Evolutionary conservation across 495 filamentous ascomycete species (phyloP).

Genomic region (Letharia lupina): DNA sequence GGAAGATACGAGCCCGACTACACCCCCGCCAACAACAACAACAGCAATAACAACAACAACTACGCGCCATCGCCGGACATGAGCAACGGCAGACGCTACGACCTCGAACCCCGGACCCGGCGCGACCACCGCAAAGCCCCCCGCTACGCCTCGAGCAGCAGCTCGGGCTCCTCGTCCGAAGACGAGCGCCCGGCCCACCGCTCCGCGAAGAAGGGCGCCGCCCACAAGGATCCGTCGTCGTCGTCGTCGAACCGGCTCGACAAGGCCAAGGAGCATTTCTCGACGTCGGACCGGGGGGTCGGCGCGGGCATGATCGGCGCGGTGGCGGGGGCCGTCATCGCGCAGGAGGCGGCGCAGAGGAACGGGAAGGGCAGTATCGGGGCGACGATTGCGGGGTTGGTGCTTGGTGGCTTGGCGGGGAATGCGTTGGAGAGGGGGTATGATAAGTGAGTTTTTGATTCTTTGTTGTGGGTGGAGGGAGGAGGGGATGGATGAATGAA

Average conservation of each 20-base stretch:
- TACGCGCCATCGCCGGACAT: slow-evolving; percentile 2
- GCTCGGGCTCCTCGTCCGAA: background rate
- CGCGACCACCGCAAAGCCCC: background rate
- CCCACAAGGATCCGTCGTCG: background rate
- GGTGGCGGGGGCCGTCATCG: background rate
- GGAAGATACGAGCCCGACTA: background rate
- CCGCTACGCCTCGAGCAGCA: background rate
- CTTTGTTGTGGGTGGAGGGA: too few relatives aligned
- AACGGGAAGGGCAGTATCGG: slow-evolving; percentile 9
- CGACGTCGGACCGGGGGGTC: background rate
- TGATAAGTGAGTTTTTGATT: background rate
- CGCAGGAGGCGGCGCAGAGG: slow-evolving; percentile 8
- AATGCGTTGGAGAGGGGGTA: slow-evolving; percentile 9
- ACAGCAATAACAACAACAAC: background rate
- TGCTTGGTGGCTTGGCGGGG: slow-evolving; percentile 10
- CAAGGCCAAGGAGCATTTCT: background rate
- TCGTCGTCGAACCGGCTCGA: background rate
- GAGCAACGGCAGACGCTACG: slow-evolving; percentile 5
- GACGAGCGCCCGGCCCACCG: slow-evolving; percentile 4
- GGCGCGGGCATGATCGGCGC: slow-evolving; percentile 7
- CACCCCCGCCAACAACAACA: background rate
- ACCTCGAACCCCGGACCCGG: background rate
- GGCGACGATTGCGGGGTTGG: slow-evolving; percentile 10
- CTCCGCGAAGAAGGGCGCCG: background rate
- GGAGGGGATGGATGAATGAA: too few relatives aligned